A percentile compares a stretch with the other conserved stretches of the same genome.
Evolutionary conservation across 2,329 filamentous ascomycete species (phyloP).

Genomic region (Fusarium sp.): DNA sequence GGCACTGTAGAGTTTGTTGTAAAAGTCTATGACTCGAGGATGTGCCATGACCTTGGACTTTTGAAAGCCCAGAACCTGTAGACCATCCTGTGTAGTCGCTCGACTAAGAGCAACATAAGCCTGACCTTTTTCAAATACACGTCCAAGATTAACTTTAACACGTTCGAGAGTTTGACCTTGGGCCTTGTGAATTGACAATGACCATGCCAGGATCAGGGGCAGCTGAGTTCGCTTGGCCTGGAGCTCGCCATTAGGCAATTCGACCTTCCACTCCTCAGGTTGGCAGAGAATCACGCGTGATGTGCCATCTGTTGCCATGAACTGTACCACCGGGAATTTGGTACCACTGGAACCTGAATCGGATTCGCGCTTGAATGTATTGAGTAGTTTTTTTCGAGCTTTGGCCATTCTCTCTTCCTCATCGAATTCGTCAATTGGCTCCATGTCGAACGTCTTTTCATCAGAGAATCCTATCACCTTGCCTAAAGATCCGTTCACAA

Average conservation of each 20-base stretch:
- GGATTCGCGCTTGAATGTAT: slow-evolving; percentile 55
- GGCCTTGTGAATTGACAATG: slow-evolving; percentile 96
- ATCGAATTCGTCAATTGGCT: slow-evolving; percentile 52
- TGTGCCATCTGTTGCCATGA: slow-evolving; percentile 79
- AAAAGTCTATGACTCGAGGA: slow-evolving; percentile 84
- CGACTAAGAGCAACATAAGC: slow-evolving; percentile 96
- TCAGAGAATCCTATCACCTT: slow-evolving; percentile 68
- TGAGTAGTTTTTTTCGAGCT: slow-evolving; percentile 64
- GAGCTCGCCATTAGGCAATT: slow-evolving; percentile 93
- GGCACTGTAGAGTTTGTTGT: slow-evolving; percentile 80
- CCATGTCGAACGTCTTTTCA: slow-evolving; percentile 51
- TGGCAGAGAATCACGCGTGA: slow-evolving; percentile 73
- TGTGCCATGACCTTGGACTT: slow-evolving; percentile 94
- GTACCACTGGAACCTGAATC: slow-evolving; percentile 58
- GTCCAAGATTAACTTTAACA: slow-evolving; percentile 92
- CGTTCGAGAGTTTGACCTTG: slow-evolving; percentile 94
- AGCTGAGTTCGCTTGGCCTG: slow-evolving; percentile 86
- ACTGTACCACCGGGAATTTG: slow-evolving; percentile 85
- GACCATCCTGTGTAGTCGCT: slow-evolving; percentile 84
- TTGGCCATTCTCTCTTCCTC: slow-evolving; percentile 55
- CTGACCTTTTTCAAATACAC: slow-evolving; percentile 96
- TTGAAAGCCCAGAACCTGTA: slow-evolving; percentile 91
- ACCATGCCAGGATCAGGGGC: slow-evolving; percentile 95
- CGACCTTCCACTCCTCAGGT: slow-evolving; percentile 94
- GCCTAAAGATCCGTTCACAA: slow-evolving; percentile 94